phyloP scores from a whole-genome alignment of 2,329 filamentous ascomycete species.

The Exophiala alcalophila region DNA sequence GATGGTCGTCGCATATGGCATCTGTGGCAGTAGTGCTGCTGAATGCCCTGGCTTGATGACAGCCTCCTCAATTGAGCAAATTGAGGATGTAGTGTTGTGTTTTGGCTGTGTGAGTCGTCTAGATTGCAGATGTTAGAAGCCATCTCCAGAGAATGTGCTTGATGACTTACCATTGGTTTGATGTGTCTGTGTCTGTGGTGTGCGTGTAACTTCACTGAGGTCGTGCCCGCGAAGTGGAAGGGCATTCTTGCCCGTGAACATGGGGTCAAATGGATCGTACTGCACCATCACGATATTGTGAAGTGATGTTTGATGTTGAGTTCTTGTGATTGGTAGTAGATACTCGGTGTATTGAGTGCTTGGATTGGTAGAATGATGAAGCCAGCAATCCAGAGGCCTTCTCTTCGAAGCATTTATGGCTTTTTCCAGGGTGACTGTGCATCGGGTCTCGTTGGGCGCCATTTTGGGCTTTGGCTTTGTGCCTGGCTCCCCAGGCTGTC shows the following conservation, averaged over 20 bases:
- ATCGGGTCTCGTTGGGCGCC: too few relatives aligned
- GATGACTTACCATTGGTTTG: conserved; percentile 3
- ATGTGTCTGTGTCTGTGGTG: conserved; percentile 4
- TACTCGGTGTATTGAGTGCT: conserved; percentile 6
- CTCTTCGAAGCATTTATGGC: conserved; percentile 12
- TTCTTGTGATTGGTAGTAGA: conserved; percentile 6
- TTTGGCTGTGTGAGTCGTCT: conserved; percentile 13
- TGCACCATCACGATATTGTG: conserved; percentile 18
- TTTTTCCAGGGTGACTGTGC: too few relatives aligned
- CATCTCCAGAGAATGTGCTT: not conserved
- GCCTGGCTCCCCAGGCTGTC: too few relatives aligned
- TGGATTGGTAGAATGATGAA: conserved; percentile 16
- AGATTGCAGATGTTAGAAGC: conserved; percentile 1
- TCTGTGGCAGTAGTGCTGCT: conserved; percentile 14
- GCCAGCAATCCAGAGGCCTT: not conserved
- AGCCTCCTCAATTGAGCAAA: conserved; percentile 23
- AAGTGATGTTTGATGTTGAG: conserved; percentile 3
- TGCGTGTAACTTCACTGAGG: not conserved
- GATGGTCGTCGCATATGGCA: conserved; percentile 22
- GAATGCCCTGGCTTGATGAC: conserved; percentile 10
- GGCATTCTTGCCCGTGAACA: conserved; percentile 8
- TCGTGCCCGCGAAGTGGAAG: conserved; percentile 17
- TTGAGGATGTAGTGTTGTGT: too few relatives aligned
- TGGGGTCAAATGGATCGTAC: conserved; percentile 21
- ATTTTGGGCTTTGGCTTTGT: too few relatives aligned